Evolutionary conservation across 179 eudicot species (phyloP).

Genomic region (Beta macrorhiza): DNA sequence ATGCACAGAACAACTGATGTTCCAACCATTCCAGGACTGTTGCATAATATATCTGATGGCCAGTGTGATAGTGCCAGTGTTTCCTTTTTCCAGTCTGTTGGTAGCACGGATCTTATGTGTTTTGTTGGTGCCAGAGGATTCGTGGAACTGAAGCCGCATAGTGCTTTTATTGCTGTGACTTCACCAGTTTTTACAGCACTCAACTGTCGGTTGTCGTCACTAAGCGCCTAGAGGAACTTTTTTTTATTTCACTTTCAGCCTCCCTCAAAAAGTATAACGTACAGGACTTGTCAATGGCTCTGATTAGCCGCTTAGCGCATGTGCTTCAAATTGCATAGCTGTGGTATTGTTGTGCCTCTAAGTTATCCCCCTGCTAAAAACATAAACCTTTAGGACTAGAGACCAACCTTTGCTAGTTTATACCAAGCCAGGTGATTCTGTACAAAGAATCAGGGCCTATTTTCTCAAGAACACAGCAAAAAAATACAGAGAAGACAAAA

Average conservation of each 20-base stretch:
- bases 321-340: not conserved
- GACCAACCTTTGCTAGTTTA: not conserved
- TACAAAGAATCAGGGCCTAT: not conserved
- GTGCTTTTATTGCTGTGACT: not conserved
- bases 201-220: not conserved
- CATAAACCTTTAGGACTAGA: not conserved
- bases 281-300: not conserved
- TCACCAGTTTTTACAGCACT: not conserved
- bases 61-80: not conserved
- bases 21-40: not conserved
- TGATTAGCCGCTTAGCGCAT: not conserved
- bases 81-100: not conserved
- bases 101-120: not conserved
- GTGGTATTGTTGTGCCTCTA: not conserved
- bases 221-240: not conserved
- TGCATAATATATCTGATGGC: not conserved
- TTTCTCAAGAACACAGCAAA: not conserved
- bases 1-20: not conserved
- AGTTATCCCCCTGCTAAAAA: not conserved
- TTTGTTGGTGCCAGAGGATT: not conserved
- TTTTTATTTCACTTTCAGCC: not conserved
- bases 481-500: not conserved
- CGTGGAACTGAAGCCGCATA: not conserved
- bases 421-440: not conserved
- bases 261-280: not conserved